These are phyloP conservation scores for Spathaspora passalidarum DNA, from an alignment of 805 yeast species.

Conservation along the genomic window DNA sequence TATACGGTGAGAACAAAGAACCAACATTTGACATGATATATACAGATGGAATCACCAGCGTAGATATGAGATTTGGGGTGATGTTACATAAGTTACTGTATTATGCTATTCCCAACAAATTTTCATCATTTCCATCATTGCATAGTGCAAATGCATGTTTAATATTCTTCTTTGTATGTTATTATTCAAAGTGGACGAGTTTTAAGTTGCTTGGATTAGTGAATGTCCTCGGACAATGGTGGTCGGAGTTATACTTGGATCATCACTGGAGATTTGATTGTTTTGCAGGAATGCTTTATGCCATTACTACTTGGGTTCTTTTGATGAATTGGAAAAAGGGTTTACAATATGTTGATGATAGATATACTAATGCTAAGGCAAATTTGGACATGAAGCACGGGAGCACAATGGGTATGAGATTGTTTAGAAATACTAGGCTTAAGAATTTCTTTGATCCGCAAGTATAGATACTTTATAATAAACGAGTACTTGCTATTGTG, in stretches of 20 bases:
- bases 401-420: conserved; percentile 62
- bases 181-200: conserved; percentile 34
- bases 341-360: conserved; percentile 30
- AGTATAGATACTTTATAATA: too few species aligned
- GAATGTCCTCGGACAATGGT: conserved; percentile 62
- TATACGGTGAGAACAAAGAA: conserved; percentile 53
- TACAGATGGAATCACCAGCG: conserved; percentile 68
- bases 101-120: conserved; percentile 66
- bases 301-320: conserved; percentile 41
- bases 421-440: conserved; percentile 46
- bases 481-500: too few species aligned
- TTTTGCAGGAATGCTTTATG: conserved; percentile 52
- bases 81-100: conserved; percentile 59
- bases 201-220: conserved; percentile 34
- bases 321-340: conserved; percentile 29
- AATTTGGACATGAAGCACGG: conserved; percentile 40
- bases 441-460: conserved; percentile 53
- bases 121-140: conserved; percentile 62
- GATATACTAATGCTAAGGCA: conserved; percentile 7
- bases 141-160: conserved; percentile 65
- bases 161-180: conserved; percentile 42
- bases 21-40: conserved; percentile 66
- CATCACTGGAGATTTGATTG: conserved; percentile 71
- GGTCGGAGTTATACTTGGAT: conserved; percentile 72
- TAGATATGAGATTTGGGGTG: conserved; percentile 61